Evolutionary conservation across 2,329 filamentous ascomycete species (phyloP), one percentile per base, ranked within the genome.

Genomic region (Colletotrichum musae): DNA sequence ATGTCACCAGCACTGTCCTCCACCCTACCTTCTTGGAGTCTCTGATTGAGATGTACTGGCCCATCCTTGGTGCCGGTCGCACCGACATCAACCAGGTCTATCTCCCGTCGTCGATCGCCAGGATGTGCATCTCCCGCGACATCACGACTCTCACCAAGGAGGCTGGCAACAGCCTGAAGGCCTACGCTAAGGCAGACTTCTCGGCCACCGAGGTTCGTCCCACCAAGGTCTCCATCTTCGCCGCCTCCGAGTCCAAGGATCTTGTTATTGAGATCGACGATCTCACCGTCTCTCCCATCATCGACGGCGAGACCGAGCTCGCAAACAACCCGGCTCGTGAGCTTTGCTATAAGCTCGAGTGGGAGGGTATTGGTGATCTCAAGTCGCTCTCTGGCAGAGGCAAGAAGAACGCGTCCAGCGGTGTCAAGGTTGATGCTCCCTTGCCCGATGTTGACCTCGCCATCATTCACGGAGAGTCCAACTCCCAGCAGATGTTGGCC

Each of bases 81-180:
- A 74, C 74, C 68, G 68, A 72, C 4, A 63, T 79, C 13, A 74
- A 79, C 21, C 79, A 76, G 0, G 73, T 80, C 28, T 80, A 79
- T 72, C 76, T 80, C 69, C 77, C 78, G 0, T 78, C 78, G 3
- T 74, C 77, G 18, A 73, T 80, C 45, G 77, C 75, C 54, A 71
- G 74, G 39, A 61, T 78, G 45, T 73, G 65, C 5, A 72, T 80
- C 51, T 70, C 71, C 1, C 62, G 74, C 48, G 75, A 79, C 12
- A 75, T 79, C 45, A 75, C 80, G 54, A 71, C 73, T 24, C 73
- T 80, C 56, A 75, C 78, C 47, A 78, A 78, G 70, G 73, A 77
- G 52, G 72, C 73, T 2, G 79, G 79, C 36, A 79, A 74, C 63
- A 76, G 76, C 57, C 72, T 77, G 15, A 64, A 62, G 32, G 73